Base-by-base conservation (phyloP, 768 basidiomycete species). In the Termitomyces sp. region DNA sequence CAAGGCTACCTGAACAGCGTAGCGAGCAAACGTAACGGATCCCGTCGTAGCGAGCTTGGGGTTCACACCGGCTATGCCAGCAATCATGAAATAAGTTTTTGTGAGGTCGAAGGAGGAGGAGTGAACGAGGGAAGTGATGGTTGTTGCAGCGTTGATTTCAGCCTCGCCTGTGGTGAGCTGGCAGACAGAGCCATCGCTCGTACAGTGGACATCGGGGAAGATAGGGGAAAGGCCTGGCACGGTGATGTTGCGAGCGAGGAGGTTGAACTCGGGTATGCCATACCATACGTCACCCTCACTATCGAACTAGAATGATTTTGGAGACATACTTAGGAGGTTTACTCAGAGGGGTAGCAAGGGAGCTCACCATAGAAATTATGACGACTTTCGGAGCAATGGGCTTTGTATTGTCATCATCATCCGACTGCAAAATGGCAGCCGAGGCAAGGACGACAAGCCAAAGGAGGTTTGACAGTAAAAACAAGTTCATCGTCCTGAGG, bases 221-320 rank as follows among this genome's bases (percentile, higher is more conserved):
- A 63, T 40, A 2, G 63, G 63, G 4, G 63, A 63, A 39, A 63
- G 58, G 20, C 63, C 63, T 6, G 55, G 55, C 9, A 63, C 63
- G 24, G 58, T 63, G 28, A 63, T 57, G 50, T 63, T 63, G 12
- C 44, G 58, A 46, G 63, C 63, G 24, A 63, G 58, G 24, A 63
- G 18, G 16, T 63, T 48, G 42, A 63, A 63, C 24, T 63, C 58
- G 1, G 63, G 63, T 39, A 63, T 63, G 12, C 40, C 40, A 32
- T 63, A 60, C 63, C 63, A 63, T 33, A 63, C 50, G 49, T 63
- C 63, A 24, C 58, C 58, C 57, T 63, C 63, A n/a, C 58, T 49
- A 33, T 63, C 55, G 22, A 63, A 63, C 63, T 63, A 45, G 16
- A 7, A 24, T 44, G 22, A 7, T 18, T 13, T 58, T 39, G n/a